Evolutionary conservation across 164 flowering plant genomes (phyloP), one percentile per base, ranked within the genome.

Genomic region (Kalanchoe fedtschenkoi): DNA sequence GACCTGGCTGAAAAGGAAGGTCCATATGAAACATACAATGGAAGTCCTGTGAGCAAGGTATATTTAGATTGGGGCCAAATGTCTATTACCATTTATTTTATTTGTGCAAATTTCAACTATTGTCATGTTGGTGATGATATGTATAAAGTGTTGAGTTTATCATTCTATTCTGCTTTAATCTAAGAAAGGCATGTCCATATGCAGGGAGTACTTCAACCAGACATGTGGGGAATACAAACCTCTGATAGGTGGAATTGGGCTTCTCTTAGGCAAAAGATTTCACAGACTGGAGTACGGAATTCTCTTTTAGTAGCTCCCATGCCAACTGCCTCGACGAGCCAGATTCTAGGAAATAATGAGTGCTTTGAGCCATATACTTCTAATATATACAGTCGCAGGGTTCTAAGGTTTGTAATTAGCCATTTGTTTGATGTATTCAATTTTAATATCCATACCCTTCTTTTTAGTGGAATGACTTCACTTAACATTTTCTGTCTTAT

Each of bases 271-370:
- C 67, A 79, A 39, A 82, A 66, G 81, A 78, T 90, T 59, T 69
- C 82, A 9, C 71, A 70, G 28, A 74, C 81, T 80, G 99, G 97
- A n/a, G 70, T 90, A 19, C 76, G 96, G 62, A 93, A 93, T 70
- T 93, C 99, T 24, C 97, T 93, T 72, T 90, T 90, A 59, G 74
- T 95, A 26, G 95, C 96, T 24, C 96, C 95, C 7, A 93, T 91
- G 99, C 99, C 99, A 10, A 93, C 99, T 75, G 99, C 99, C 58
- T 93, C 99, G 64, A 93, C 99, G 62, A 93, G 97, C 73, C 99
- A 93, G 75, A 88, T 93, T 69, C 91, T 93, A 69, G 99, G 99
- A 55, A 93, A 93, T 70, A 93, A 93, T 69, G 97, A 90, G 66
- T 93, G 99, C 66, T 93, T 93, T 76, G 99, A 93, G 73, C 99